Evolutionary conservation across 208 protist genomes (phyloP).

Genomic region (Kentomonas sorsogonicus): DNA sequence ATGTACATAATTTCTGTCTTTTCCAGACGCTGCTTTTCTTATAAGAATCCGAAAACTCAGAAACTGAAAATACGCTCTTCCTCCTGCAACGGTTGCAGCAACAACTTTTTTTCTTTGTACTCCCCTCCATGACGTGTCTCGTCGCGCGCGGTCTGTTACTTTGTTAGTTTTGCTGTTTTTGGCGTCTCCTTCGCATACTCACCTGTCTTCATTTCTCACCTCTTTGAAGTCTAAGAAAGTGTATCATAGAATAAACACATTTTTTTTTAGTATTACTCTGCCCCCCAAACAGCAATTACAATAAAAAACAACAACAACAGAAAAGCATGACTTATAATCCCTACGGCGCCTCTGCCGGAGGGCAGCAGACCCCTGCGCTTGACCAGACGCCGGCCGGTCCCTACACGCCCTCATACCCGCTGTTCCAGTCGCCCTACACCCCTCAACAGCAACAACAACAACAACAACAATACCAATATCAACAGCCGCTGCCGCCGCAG

Average conservation of each 20-base stretch:
- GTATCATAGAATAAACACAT: not conserved
- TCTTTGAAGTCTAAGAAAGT: not conserved
- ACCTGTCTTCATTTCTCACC: not conserved
- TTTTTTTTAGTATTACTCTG: not conserved
- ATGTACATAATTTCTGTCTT: not conserved
- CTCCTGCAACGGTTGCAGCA: not conserved
- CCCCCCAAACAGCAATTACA: not conserved
- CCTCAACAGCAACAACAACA: slow-evolving; percentile 4
- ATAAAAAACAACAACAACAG: not conserved
- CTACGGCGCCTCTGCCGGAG: not conserved
- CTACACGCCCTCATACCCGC: not conserved
- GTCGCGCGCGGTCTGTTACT: not conserved
- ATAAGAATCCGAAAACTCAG: not conserved
- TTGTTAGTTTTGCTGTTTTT: not conserved
- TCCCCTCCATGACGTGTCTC: too few relatives aligned
- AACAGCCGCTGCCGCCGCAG: slow-evolving; percentile 1
- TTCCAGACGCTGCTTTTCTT: not conserved
- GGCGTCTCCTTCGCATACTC: not conserved
- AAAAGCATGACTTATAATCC: not conserved
- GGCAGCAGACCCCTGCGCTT: too few relatives aligned
- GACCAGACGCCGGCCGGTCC: not conserved
- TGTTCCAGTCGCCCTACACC: not conserved
- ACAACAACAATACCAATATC: not conserved
- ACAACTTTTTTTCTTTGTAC: not conserved
- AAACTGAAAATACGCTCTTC: not conserved